These are phyloP conservation scores for Punica granatum DNA, from an alignment of 345 rosid species.

Conservation along the genomic window DNA sequence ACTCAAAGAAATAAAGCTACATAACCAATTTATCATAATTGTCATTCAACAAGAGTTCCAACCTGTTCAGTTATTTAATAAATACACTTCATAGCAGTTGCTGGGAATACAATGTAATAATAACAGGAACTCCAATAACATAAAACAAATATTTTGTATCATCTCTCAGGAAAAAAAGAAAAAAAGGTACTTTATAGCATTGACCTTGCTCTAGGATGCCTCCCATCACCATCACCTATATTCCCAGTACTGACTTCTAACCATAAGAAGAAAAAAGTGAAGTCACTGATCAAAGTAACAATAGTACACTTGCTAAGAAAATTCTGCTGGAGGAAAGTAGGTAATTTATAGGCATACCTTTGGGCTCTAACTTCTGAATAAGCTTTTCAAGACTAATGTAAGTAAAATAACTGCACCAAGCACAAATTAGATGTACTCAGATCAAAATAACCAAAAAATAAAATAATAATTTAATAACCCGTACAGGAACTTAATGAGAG, in stretches of 20 bases:
- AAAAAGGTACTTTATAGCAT: constrained; percentile 7
- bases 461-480: not conserved
- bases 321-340: not conserved
- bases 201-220: constrained; percentile 40
- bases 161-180: too few species aligned
- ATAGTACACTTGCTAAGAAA: not conserved
- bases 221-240: constrained; percentile 15
- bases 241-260: constrained; percentile 21
- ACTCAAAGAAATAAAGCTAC: not conserved
- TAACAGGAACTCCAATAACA: too few species aligned
- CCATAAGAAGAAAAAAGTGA: constrained; percentile 9
- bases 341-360: constrained; percentile 28
- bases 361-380: constrained; percentile 38
- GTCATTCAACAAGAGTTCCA: not conserved
- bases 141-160: too few species aligned
- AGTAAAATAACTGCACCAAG: constrained; percentile 55
- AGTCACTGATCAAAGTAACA: not conserved
- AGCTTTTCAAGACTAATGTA: constrained; percentile 70
- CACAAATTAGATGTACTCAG: not conserved
- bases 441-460: not conserved
- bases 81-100: not conserved
- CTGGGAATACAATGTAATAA: too few species aligned
- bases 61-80: not conserved
- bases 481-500: not conserved
- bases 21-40: not conserved